phyloP scores from a whole-genome alignment of 2,329 filamentous ascomycete genomes.

The Xylaria sp. region DNA sequence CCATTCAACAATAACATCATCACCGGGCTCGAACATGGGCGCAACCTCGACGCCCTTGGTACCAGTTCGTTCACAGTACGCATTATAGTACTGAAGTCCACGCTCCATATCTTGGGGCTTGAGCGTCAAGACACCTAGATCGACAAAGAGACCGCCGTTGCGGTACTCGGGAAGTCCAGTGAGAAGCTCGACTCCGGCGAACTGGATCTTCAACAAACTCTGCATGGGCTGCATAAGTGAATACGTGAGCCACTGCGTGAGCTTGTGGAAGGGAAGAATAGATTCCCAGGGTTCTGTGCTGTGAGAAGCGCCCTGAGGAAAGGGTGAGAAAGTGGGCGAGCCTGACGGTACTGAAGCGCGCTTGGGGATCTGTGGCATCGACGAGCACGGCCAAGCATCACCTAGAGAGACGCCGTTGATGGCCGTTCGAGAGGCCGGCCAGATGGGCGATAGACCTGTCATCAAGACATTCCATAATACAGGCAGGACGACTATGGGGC shows the following conservation, averaged over 20 bases:
- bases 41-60: slow-evolving; percentile 56
- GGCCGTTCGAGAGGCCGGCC: slow-evolving; percentile 79
- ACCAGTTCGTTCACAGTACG: slow-evolving; percentile 67
- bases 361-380: slow-evolving; percentile 58
- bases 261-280: slow-evolving; percentile 88
- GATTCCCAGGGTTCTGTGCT: slow-evolving; percentile 56
- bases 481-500: slow-evolving; percentile 78
- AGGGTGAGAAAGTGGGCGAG: slow-evolving; percentile 49
- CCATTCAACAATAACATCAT: slow-evolving; percentile 79
- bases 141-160: slow-evolving; percentile 82
- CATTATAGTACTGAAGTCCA: slow-evolving; percentile 63
- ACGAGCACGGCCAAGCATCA: slow-evolving; percentile 87
- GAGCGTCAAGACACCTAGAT: slow-evolving; percentile 74
- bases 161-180: slow-evolving; percentile 89
- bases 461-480: slow-evolving; percentile 89
- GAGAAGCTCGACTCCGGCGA: slow-evolving; percentile 72
- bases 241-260: slow-evolving; percentile 92
- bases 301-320: slow-evolving; percentile 34
- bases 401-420: slow-evolving; percentile 84
- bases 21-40: slow-evolving; percentile 65
- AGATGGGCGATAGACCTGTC: slow-evolving; percentile 79
- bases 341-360: slow-evolving; percentile 24
- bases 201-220: slow-evolving; percentile 71
- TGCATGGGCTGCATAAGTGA: slow-evolving; percentile 90
- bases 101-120: slow-evolving; percentile 65